Conservation (phyloP, 2,329 filamentous ascomycete genomes). For the Stromatinia cepivora region DNA sequence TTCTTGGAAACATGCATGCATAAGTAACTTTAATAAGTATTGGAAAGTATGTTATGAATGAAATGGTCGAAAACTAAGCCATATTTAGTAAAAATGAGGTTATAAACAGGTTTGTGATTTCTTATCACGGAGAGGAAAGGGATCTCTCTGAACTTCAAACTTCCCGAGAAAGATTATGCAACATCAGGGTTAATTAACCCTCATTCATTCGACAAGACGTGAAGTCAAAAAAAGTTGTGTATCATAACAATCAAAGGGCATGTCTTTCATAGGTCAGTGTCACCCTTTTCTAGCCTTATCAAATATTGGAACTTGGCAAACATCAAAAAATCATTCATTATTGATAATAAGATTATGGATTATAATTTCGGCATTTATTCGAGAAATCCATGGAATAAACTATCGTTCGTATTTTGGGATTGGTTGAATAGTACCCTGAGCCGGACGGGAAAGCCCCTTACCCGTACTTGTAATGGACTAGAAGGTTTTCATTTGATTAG, state of each 20-base stretch:
- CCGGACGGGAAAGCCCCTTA: not conserved
- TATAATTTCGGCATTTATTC: not conserved
- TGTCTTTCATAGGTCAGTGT: not conserved
- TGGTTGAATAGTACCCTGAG: not conserved
- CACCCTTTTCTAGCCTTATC: not conserved
- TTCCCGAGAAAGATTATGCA: slow-evolving; percentile 14
- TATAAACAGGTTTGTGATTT: slow-evolving; percentile 9
- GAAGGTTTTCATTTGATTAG: not conserved
- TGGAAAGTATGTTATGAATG: not conserved
- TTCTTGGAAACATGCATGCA: slow-evolving; percentile 4
- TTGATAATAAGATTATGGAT: too few species aligned
- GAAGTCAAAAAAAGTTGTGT: not conserved
- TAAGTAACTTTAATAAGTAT: not conserved
- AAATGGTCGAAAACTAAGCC: slow-evolving; percentile 5
- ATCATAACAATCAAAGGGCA: not conserved
- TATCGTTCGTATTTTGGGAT: slow-evolving; percentile 1
- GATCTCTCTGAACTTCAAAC: not conserved
- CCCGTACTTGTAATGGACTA: not conserved
- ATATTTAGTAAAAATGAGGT: slow-evolving; percentile 7
- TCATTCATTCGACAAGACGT: slow-evolving; percentile 12
- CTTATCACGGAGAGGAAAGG: slow-evolving; percentile 9
- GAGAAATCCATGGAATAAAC: not conserved
- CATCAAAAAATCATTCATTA: not conserved
- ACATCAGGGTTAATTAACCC: not conserved
- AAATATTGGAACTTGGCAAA: not conserved